A percentile compares a stretch with the other conserved stretches of the same genome.
phyloP scores from a whole-genome alignment of 208 protist species.

The Leishmania amazonensis region DNA sequence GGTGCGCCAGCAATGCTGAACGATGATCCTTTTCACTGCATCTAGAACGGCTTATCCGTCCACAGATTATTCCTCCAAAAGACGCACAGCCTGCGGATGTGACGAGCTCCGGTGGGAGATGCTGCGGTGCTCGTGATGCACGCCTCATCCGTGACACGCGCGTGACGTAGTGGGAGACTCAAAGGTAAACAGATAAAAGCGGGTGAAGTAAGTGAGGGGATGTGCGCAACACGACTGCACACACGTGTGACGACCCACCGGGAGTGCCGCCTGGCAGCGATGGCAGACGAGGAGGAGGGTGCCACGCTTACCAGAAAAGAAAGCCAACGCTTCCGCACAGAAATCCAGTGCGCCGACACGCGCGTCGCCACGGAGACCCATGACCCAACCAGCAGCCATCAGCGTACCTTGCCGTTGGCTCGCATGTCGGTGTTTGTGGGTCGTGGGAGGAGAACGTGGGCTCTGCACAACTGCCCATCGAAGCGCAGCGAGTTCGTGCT shows the following conservation, averaged over 20 bases:
- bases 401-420: too few species aligned
- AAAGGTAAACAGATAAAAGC: neutral
- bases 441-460: too few species aligned
- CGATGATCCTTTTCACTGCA: neutral
- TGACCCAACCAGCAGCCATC: neutral
- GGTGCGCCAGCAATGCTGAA: neutral
- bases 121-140: neutral
- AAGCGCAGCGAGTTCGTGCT: neutral
- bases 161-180: neutral
- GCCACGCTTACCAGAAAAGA: neutral
- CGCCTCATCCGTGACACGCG: neutral
- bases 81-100: neutral
- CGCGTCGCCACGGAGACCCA: too few species aligned
- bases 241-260: too few species aligned
- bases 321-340: neutral
- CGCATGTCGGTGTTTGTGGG: too few species aligned
- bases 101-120: neutral
- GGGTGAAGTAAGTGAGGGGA: neutral
- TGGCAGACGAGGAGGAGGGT: neutral
- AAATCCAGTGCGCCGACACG: neutral
- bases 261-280: too few species aligned
- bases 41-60: too few species aligned
- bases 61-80: neutral
- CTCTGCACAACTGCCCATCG: neutral
- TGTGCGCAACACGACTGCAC: too few species aligned